Percentiles rank a stretch among this genome's conserved stretches.
phyloP scores from a whole-genome alignment of 169 alveolate species.

The Eimeria tenella region DNA sequence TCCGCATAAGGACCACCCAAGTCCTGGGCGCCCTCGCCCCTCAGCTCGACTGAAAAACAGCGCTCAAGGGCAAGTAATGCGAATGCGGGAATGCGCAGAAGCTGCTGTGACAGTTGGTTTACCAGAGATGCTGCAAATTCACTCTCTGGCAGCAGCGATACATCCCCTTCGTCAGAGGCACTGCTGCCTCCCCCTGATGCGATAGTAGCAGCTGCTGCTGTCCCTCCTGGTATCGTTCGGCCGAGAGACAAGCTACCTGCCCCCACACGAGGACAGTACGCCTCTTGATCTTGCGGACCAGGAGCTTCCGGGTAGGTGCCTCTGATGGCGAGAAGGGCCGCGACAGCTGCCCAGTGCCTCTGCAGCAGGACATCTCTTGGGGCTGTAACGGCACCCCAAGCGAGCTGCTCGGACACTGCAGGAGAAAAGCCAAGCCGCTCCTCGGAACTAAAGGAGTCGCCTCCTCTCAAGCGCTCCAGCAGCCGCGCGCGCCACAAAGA shows the following conservation, averaged over 20 bases:
- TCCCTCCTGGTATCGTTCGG: conserved; percentile 29
- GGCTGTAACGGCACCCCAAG: conserved; percentile 13
- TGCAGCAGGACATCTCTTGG: conserved; percentile 44
- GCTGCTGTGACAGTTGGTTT: conserved; percentile 65
- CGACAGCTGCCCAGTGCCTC: conserved; percentile 49
- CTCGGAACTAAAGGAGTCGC: conserved; percentile 27
- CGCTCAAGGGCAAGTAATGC: conserved; percentile 59
- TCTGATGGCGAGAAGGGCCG: conserved; percentile 8
- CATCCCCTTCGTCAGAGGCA: conserved; percentile 6
- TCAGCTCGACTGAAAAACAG: conserved; percentile 55
- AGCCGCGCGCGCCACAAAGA: not conserved
- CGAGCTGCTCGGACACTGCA: conserved; percentile 12
- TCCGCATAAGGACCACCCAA: conserved; percentile 78
- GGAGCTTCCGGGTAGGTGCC: conserved; percentile 14
- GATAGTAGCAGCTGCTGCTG: conserved; percentile 16
- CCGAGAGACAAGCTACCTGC: conserved; percentile 16
- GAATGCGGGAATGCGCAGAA: conserved; percentile 41
- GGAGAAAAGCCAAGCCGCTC: conserved; percentile 12
- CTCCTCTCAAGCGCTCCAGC: conserved; percentile 32
- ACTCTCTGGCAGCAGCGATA: conserved; percentile 19
- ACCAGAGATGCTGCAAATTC: conserved; percentile 8
- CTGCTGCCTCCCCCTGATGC: not conserved
- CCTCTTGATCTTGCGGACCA: not conserved
- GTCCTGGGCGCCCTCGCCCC: conserved; percentile 79
- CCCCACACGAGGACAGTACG: conserved; percentile 37